Evolutionary conservation across 768 basidiomycete species (phyloP).

Genomic region (Suillus clintonianus): DNA sequence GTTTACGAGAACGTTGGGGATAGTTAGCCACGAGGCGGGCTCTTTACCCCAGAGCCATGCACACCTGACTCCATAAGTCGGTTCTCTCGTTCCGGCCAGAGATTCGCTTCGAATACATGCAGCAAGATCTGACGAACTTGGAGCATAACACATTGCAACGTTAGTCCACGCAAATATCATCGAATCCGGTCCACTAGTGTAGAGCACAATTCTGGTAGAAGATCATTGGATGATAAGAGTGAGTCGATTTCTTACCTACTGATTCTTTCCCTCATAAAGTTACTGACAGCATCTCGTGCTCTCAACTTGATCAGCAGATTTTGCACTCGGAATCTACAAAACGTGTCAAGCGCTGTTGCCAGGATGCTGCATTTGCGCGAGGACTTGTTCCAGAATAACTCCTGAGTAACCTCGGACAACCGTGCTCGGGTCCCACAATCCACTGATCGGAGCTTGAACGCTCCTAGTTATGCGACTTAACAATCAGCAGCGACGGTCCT

Average conservation of each 20-base stretch:
- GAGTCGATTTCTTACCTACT: background rate
- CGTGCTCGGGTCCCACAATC: background rate
- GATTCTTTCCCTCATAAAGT: background rate
- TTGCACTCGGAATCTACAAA: background rate
- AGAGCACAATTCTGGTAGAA: background rate
- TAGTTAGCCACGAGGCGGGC: background rate
- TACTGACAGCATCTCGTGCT: background rate
- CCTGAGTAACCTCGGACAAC: background rate
- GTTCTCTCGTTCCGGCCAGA: background rate
- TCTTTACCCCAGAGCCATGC: background rate
- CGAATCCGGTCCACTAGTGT: background rate
- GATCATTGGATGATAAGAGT: background rate
- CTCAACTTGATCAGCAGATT: background rate
- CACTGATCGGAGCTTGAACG: background rate
- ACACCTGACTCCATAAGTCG: background rate
- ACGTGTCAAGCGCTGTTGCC: background rate
- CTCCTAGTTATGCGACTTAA: background rate
- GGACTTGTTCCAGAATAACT: too few species aligned
- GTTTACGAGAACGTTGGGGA: background rate
- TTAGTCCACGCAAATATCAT: too few species aligned
- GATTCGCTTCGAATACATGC: background rate
- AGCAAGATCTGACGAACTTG: background rate
- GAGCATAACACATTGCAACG: too few species aligned
- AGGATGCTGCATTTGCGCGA: background rate
- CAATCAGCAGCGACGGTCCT: too few species aligned